phyloP scores from a whole-genome alignment of 73 alveolate species.

The Blepharisma japonicum region DNA sequence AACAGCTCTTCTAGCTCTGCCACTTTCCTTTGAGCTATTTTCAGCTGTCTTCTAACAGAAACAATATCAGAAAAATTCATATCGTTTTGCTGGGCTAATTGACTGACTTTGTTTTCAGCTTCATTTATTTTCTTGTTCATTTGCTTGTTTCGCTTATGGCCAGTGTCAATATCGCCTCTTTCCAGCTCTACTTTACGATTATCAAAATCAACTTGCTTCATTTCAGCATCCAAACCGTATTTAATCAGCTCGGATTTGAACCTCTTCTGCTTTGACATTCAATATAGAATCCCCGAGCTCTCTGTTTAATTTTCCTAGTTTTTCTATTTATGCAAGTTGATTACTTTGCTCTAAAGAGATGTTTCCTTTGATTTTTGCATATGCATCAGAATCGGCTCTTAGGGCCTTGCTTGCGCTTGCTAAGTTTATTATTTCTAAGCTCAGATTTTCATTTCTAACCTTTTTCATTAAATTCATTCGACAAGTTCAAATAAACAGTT shows the following conservation, averaged over 20 bases:
- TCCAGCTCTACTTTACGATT: conserved; percentile 69
- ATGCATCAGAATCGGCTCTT: conserved; percentile 75
- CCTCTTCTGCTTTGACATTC: conserved; percentile 76
- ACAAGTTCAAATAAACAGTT: conserved; percentile 82
- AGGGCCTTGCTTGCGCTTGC: conserved; percentile 62
- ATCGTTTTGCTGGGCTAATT: conserved; percentile 67
- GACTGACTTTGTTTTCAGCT: conserved; percentile 44
- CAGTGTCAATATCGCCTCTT: conserved; percentile 60
- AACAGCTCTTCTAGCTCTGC: conserved; percentile 92
- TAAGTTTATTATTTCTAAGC: conserved; percentile 80
- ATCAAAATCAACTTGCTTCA: conserved; percentile 59
- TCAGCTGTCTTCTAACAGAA: conserved; percentile 74
- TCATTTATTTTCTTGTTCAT: conserved; percentile 49
- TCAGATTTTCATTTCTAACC: conserved; percentile 89
- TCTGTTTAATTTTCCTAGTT: conserved; percentile 82
- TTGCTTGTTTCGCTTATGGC: conserved; percentile 49
- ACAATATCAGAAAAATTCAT: conserved; percentile 71
- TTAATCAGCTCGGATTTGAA: conserved; percentile 76
- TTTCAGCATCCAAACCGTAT: conserved; percentile 56
- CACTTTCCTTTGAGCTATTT: conserved; percentile 83
- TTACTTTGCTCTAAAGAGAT: conserved; percentile 80
- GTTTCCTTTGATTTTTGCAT: conserved; percentile 60
- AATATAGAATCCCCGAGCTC: conserved; percentile 65
- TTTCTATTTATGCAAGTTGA: conserved; percentile 82
- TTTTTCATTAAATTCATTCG: conserved; percentile 80